A percentile compares a stretch with the other conserved stretches of the same genome.
phyloP scores from a whole-genome alignment of 2,329 filamentous ascomycete genomes.

The Onygenales sp. region DNA sequence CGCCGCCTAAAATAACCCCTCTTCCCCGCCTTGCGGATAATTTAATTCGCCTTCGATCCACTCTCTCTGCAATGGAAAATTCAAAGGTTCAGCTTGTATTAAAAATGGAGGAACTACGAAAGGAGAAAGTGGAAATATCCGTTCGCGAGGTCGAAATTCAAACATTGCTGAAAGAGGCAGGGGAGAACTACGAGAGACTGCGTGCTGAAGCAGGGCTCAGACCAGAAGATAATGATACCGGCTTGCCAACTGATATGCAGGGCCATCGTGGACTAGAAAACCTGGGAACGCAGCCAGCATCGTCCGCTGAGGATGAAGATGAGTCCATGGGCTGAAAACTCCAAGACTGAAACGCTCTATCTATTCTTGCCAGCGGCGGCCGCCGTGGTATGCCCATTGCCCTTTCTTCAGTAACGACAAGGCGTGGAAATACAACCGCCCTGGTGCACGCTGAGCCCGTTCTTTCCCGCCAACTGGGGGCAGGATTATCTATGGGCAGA shows the following conservation, averaged over 20 bases:
- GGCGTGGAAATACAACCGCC: too few relatives aligned
- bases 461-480: too few relatives aligned
- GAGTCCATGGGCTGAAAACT: not conserved
- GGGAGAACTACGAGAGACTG: slow-evolving; percentile 57
- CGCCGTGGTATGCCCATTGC: too few relatives aligned
- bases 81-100: slow-evolving; percentile 52
- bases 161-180: slow-evolving; percentile 67
- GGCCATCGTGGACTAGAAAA: slow-evolving; percentile 29
- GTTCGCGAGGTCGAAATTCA: slow-evolving; percentile 72
- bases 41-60: slow-evolving; percentile 52
- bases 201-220: slow-evolving; percentile 34
- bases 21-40: slow-evolving; percentile 64
- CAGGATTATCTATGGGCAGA: too few relatives aligned
- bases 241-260: slow-evolving; percentile 19
- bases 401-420: too few relatives aligned
- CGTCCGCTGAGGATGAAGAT: not conserved
- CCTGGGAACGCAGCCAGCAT: slow-evolving; percentile 17
- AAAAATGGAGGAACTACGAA: slow-evolving; percentile 56
- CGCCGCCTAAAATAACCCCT: slow-evolving; percentile 65
- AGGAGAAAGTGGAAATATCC: slow-evolving; percentile 59
- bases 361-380: too few relatives aligned
- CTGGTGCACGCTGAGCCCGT: too few relatives aligned
- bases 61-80: slow-evolving; percentile 54
- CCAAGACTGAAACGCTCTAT: too few relatives aligned
- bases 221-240: slow-evolving; percentile 15